Percentiles rank a stretch among this genome's conserved stretches.
These are phyloP conservation scores for Elongisporangium anandrum DNA, from an alignment of 352 stramenopile genomes.

Conservation along the genomic window DNA sequence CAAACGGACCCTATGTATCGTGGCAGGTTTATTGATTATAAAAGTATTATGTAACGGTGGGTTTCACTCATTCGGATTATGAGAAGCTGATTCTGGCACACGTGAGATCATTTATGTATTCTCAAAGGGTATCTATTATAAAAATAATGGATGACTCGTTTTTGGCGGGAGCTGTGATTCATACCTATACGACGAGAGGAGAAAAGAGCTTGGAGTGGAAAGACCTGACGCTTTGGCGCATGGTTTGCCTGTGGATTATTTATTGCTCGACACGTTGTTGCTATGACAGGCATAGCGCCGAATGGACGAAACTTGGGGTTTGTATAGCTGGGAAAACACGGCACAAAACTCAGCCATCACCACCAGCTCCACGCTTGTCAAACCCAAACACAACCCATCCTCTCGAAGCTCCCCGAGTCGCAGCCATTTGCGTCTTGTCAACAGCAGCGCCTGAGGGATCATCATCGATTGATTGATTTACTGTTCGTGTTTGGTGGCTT, in stretches of 20 bases:
- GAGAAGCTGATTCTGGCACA: background rate
- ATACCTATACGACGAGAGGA: background rate
- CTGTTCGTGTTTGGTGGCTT: background rate
- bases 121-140: background rate
- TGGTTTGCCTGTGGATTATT: too few species aligned
- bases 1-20: background rate
- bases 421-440: background rate
- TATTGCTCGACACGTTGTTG: background rate
- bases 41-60: background rate
- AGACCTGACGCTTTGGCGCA: background rate
- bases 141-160: background rate
- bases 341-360: background rate
- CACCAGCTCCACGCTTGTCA: slow-evolving; percentile 5
- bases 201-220: background rate
- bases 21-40: background rate
- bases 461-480: background rate
- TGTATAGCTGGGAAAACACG: background rate
- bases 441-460: background rate
- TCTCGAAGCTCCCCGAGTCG: background rate
- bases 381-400: slow-evolving; percentile 4
- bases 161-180: background rate
- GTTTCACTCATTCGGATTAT: background rate
- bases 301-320: background rate
- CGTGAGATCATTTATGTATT: background rate
- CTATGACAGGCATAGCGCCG: background rate